phyloP scores from a whole-genome alignment of 2,329 filamentous ascomycete genomes.

The Zarea fungicola region DNA sequence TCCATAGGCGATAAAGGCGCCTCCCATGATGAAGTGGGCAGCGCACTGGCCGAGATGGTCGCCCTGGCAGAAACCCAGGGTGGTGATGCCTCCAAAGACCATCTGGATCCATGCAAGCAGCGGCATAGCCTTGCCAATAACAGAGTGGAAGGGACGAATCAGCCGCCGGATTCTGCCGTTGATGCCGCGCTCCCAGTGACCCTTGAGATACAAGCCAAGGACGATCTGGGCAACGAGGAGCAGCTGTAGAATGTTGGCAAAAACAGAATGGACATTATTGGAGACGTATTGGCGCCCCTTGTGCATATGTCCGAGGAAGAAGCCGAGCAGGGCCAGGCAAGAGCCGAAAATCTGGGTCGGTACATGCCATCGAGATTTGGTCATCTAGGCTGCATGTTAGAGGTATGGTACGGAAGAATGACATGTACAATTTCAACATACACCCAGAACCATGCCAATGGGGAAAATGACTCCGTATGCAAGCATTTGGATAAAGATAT shows the following conservation, averaged over 20 bases:
- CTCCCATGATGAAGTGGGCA: constrained; percentile 98
- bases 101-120: constrained; percentile 88
- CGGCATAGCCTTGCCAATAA: constrained; percentile 84
- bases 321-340: constrained; percentile 72
- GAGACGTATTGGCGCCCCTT: constrained; percentile 78
- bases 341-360: constrained; percentile 75
- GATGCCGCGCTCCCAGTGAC: constrained; percentile 82
- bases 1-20: constrained; percentile 91
- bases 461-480: constrained; percentile 92
- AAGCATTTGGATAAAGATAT: constrained; percentile 83
- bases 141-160: constrained; percentile 67
- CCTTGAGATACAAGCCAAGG: constrained; percentile 79
- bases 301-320: constrained; percentile 87
- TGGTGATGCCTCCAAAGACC: constrained; percentile 90
- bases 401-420: neutral
- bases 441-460: constrained; percentile 89
- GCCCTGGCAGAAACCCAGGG: constrained; percentile 84
- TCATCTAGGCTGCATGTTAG: constrained; percentile 53
- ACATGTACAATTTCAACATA: constrained; percentile 33
- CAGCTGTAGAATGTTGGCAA: constrained; percentile 76
- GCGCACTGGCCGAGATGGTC: constrained; percentile 90
- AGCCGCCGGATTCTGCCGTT: constrained; percentile 70
- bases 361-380: constrained; percentile 90
- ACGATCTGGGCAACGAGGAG: constrained; percentile 71
- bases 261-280: constrained; percentile 72